Conservation (phyloP, 345 rosid genomes). For the Rhizophora mangle region DNA sequence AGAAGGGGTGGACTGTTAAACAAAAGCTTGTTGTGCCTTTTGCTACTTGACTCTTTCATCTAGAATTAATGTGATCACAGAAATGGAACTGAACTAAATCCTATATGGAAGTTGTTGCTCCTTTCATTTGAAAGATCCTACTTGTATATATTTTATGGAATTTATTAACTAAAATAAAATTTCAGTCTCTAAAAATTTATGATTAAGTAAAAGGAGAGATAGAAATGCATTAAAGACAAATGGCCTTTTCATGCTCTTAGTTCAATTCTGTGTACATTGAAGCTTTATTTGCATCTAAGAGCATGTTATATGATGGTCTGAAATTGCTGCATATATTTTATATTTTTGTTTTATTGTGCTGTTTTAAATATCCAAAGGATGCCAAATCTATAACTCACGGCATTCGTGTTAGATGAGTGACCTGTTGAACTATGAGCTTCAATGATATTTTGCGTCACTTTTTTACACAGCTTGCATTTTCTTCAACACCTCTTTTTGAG, state of each 20-base stretch:
- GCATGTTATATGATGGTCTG: background rate
- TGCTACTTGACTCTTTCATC: background rate
- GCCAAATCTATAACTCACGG: background rate
- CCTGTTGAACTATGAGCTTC: background rate
- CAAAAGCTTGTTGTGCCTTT: background rate
- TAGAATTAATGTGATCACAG: too few species aligned
- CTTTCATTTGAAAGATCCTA: background rate
- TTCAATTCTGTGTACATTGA: background rate
- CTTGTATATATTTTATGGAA: too few species aligned
- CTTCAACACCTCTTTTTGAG: slow-evolving; percentile 84
- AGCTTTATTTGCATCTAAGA: background rate
- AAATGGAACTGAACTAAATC: background rate
- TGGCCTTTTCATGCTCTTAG: background rate
- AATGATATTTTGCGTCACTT: background rate
- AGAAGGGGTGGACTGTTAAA: too few species aligned
- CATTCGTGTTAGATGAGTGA: slow-evolving; percentile 5
- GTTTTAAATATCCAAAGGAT: background rate
- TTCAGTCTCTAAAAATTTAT: background rate
- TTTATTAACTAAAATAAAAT: background rate
- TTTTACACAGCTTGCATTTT: slow-evolving; percentile 56
- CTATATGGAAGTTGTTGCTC: background rate
- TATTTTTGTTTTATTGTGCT: background rate
- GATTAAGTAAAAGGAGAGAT: background rate
- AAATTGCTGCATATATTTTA: too few species aligned
- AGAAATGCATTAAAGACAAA: background rate